Percentiles rank a stretch among this genome's conserved stretches.
phyloP scores from a whole-genome alignment of 495 filamentous ascomycete species.

The Amorphotheca resinae region DNA sequence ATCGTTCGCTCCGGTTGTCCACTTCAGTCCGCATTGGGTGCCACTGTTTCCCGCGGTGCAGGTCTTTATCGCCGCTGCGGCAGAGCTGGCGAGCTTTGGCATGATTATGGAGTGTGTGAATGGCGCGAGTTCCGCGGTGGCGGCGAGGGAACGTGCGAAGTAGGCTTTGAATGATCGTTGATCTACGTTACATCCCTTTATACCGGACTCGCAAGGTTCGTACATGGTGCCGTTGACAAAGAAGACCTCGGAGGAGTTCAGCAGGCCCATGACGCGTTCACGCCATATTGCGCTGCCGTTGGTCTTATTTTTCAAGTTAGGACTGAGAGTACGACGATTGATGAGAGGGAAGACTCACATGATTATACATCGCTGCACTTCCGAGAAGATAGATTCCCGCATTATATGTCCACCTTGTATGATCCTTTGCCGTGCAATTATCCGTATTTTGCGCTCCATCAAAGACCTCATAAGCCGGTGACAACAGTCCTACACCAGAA shows the following conservation, averaged over 20 bases:
- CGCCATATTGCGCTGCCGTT: constrained; percentile 40
- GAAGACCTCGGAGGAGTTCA: constrained; percentile 40
- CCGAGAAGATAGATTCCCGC: constrained; percentile 55
- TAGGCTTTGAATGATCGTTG: constrained; percentile 83
- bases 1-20: constrained; percentile 48
- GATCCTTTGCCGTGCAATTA: constrained; percentile 38
- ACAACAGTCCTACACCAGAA: constrained; percentile 34
- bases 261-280: constrained; percentile 37
- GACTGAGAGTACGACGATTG: neutral
- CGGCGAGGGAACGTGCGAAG: constrained; percentile 70
- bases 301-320: constrained; percentile 20
- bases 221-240: constrained; percentile 47
- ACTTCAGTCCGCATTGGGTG: constrained; percentile 57
- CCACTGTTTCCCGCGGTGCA: constrained; percentile 50
- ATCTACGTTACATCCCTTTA: constrained; percentile 52
- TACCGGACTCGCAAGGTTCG: constrained; percentile 57
- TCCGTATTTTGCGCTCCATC: constrained; percentile 40
- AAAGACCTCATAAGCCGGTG: constrained; percentile 35
- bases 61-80: constrained; percentile 49
- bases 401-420: constrained; percentile 57
- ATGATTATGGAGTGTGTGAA: constrained; percentile 48
- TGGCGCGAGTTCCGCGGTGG: constrained; percentile 56
- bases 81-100: constrained; percentile 47
- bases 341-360: constrained; percentile 30
- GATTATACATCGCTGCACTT: constrained; percentile 60